These are phyloP conservation scores for Quambalaria eucalypti DNA, from an alignment of 1,284 basidiomycete genomes.

Conservation along the genomic window DNA sequence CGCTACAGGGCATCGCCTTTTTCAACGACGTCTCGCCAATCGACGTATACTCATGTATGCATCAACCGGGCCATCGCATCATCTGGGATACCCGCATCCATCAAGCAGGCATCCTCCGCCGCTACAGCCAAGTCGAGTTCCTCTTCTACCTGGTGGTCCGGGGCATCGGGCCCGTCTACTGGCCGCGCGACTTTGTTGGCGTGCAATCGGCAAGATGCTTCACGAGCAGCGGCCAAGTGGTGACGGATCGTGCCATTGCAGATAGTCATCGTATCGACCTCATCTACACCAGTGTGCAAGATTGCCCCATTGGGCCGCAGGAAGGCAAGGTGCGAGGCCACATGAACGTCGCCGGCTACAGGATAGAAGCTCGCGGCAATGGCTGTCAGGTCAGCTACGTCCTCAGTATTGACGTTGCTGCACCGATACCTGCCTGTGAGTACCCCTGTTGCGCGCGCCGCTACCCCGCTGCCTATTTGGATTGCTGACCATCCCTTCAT, in stretches of 20 bases:
- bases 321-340: slow-evolving; percentile 24
- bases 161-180: slow-evolving; percentile 30
- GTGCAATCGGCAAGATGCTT: slow-evolving; percentile 20
- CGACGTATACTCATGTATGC: slow-evolving; percentile 25
- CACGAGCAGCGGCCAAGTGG: slow-evolving; percentile 11
- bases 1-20: not conserved
- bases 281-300: slow-evolving; percentile 15
- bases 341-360: slow-evolving; percentile 20
- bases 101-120: slow-evolving; percentile 21
- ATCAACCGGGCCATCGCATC: slow-evolving; percentile 21
- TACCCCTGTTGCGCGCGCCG: not conserved
- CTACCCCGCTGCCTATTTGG: no score
- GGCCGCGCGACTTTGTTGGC: slow-evolving; percentile 22
- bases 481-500: not conserved
- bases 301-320: slow-evolving; percentile 9
- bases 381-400: slow-evolving; percentile 27
- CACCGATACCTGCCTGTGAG: slow-evolving; percentile 19
- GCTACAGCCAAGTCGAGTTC: slow-evolving; percentile 23
- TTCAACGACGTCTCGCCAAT: slow-evolving; percentile 10
- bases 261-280: slow-evolving; percentile 18
- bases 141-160: slow-evolving; percentile 29
- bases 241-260: slow-evolving; percentile 7
- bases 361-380: slow-evolving; percentile 14
- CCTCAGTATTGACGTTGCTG: slow-evolving; percentile 18
- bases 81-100: slow-evolving; percentile 31